Conservation (phyloP, 2,329 filamentous ascomycete genomes). For the Fusarium pseudonygamai region DNA sequence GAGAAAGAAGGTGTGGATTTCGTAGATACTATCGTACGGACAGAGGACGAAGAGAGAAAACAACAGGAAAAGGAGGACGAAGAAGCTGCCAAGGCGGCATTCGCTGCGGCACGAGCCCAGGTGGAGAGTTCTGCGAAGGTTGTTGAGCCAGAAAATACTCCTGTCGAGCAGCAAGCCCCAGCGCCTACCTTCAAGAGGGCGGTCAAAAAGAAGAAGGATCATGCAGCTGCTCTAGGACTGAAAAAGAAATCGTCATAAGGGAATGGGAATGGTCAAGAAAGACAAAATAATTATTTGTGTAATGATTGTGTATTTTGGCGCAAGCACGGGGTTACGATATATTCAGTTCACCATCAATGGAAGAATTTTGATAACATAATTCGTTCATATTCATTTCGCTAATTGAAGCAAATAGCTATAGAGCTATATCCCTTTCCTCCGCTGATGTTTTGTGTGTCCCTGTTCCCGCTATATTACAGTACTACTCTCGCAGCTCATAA, state of each 20-base stretch:
- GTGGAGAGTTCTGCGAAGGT: constrained; percentile 63
- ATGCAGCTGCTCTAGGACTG: constrained; percentile 78
- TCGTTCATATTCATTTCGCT: constrained; percentile 26
- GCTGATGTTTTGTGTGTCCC: background rate
- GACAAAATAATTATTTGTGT: accelerated
- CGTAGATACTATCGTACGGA: constrained; percentile 61
- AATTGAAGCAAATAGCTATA: background rate
- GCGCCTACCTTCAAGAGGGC: constrained; percentile 71
- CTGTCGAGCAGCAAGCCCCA: background rate
- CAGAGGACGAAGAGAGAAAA: constrained; percentile 67
- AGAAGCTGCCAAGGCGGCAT: constrained; percentile 81
- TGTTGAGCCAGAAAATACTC: constrained; percentile 43
- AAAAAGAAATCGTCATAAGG: constrained; percentile 77
- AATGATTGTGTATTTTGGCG: background rate
- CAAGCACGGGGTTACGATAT: background rate
- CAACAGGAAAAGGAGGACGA: constrained; percentile 83
- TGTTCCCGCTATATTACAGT: constrained; percentile 12
- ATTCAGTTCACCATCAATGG: background rate
- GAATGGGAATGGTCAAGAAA: no score
- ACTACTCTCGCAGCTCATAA: background rate
- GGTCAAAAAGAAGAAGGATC: constrained; percentile 88
- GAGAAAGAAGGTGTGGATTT: constrained; percentile 73
- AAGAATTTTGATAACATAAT: background rate
- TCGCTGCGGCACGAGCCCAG: constrained; percentile 69
- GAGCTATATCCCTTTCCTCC: background rate